Evolutionary conservation across 352 stramenopile genomes (phyloP).

Genomic region (Phytophthora parvispora): DNA sequence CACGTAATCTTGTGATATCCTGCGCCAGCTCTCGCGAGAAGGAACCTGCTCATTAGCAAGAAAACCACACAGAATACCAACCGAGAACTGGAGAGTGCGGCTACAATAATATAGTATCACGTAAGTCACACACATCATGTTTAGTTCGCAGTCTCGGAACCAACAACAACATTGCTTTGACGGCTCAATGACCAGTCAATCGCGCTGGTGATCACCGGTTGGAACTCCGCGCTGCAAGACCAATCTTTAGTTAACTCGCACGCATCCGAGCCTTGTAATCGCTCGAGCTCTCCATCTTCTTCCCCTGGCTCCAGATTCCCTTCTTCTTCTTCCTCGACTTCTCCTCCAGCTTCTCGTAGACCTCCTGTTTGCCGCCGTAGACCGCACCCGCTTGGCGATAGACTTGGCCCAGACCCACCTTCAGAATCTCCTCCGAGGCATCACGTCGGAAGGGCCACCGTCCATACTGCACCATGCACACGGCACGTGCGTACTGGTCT

Average conservation of each 20-base stretch:
- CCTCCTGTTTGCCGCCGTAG: conserved; percentile 79
- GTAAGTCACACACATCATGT: not conserved
- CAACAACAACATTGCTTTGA: too few species aligned
- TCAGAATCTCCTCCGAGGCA: conserved; percentile 85
- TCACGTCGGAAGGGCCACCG: conserved; percentile 85
- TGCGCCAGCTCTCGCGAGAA: conserved; percentile 25
- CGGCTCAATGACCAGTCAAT: too few species aligned
- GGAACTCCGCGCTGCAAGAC: too few species aligned
- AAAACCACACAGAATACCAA: conserved; percentile 3
- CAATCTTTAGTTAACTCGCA: too few species aligned
- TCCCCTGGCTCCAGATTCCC: conserved; percentile 84
- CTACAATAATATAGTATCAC: conserved; percentile 24
- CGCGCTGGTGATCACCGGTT: too few species aligned
- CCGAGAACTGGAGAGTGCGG: conserved; percentile 13
- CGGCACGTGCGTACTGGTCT: conserved; percentile 87
- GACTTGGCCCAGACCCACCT: conserved; percentile 72
- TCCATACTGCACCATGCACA: conserved; percentile 88
- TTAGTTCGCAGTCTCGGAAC: too few species aligned
- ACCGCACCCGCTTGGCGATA: conserved; percentile 85
- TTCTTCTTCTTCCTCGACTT: conserved; percentile 69
- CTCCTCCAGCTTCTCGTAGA: conserved; percentile 76
- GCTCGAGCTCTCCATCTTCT: conserved; percentile 75
- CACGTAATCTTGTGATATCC: not conserved
- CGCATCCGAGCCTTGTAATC: conserved; percentile 84
- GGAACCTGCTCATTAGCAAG: conserved; percentile 25